These are phyloP conservation scores for Agaricus bisporus DNA, from an alignment of 768 basidiomycete species.

Conservation along the genomic window DNA sequence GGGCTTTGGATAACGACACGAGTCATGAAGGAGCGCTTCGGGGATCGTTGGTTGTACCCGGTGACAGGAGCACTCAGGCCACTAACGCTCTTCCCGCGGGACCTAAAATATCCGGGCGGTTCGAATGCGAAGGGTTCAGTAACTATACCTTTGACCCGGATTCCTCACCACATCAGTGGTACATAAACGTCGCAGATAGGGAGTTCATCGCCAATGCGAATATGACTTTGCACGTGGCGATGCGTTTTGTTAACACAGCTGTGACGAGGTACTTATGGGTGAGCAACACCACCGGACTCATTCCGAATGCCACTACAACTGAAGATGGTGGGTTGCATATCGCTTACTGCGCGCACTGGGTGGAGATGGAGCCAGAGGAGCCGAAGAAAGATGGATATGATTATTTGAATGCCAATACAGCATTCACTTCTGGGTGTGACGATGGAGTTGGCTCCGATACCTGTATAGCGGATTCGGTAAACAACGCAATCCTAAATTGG, in stretches of 20 bases:
- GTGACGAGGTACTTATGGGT: slow-evolving; percentile 10
- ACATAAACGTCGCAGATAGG: not conserved
- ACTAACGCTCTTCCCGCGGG: slow-evolving; percentile 10
- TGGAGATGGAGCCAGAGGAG: slow-evolving; percentile 6
- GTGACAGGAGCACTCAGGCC: slow-evolving; percentile 6
- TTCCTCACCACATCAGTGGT: not conserved
- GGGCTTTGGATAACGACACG: slow-evolving; percentile 11
- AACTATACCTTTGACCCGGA: slow-evolving; percentile 5
- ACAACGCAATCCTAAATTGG: slow-evolving; percentile 16
- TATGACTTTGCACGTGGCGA: slow-evolving; percentile 6
- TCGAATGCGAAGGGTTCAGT: slow-evolving; percentile 8
- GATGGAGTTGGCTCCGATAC: not conserved
- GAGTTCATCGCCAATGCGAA: not conserved
- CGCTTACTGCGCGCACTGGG: slow-evolving; percentile 10
- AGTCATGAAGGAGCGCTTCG: slow-evolving; percentile 8
- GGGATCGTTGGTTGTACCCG: slow-evolving; percentile 12
- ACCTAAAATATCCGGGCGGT: slow-evolving; percentile 6
- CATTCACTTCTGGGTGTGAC: slow-evolving; percentile 12
- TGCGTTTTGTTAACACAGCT: slow-evolving; percentile 7
- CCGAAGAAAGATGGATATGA: not conserved
- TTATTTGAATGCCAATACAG: not conserved
- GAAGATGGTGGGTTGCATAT: slow-evolving; percentile 12
- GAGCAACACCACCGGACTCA: slow-evolving; percentile 10
- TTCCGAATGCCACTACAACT: slow-evolving; percentile 12
- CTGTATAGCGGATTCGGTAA: slow-evolving; percentile 16